These are phyloP conservation scores for Akanthomyces lecanii DNA, from an alignment of 2,329 filamentous ascomycete species.

Conservation along the genomic window DNA sequence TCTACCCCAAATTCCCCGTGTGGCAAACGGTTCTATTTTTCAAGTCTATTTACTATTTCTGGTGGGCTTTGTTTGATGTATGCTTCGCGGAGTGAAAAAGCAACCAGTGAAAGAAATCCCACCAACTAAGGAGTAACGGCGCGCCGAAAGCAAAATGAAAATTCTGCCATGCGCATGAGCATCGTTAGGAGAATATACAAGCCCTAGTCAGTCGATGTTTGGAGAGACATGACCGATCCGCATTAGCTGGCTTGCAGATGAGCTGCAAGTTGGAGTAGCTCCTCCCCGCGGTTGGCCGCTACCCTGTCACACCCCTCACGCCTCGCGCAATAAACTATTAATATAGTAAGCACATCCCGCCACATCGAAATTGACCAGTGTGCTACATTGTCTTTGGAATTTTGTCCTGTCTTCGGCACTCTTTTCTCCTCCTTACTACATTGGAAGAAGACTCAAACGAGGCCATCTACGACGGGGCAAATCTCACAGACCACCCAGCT, in stretches of 20 bases:
- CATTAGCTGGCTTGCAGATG: neutral
- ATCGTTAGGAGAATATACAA: neutral
- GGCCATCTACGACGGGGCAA: neutral
- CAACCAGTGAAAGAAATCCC: too few relatives aligned
- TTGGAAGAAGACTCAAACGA: neutral
- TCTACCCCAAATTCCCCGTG: neutral
- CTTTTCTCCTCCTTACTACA: neutral
- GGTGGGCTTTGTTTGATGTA: too few relatives aligned
- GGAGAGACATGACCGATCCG: neutral
- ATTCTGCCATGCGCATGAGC: too few relatives aligned
- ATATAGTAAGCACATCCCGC: neutral
- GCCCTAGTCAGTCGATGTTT: neutral
- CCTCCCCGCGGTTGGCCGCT: neutral
- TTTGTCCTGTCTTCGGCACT: neutral
- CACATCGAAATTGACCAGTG: neutral
- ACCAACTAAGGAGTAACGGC: too few relatives aligned
- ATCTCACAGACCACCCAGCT: neutral
- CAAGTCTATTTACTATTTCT: too few relatives aligned
- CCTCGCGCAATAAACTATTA: neutral
- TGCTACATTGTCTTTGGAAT: neutral
- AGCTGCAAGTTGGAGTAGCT: conserved; percentile 12
- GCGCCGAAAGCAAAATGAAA: too few relatives aligned
- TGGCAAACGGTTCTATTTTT: neutral
- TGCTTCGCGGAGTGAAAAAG: too few relatives aligned
- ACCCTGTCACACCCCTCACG: conserved; percentile 5